Evolutionary conservation across 495 filamentous ascomycete genomes (phyloP), one percentile per base, ranked within the genome.

Genomic region (Neurospora sp.): DNA sequence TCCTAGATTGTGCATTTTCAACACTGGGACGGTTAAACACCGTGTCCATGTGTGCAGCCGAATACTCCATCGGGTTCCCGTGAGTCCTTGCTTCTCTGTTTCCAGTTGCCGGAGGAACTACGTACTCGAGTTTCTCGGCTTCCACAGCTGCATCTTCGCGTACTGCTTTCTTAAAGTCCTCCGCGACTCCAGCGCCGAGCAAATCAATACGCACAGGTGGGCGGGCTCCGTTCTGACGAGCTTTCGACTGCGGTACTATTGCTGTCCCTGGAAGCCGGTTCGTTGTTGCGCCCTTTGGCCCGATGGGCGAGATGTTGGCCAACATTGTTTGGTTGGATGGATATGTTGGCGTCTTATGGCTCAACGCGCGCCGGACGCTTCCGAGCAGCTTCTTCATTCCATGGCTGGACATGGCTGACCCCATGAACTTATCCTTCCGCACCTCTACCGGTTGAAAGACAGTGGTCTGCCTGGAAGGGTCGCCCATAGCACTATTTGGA

Each of bases 381-480:
- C 94, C 94, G 65, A 99, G 85, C 4, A 98, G 84, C 74, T 89
- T 96, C 80, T 90, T 93, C 85, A 98, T 91, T 1, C 93, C 92
- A 68, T 84, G 85, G 2, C 86, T 82, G 7, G 86, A 86, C 86
- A 87, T 87, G 74, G 84, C 84, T 27, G 83, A 86, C 7, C 83
- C 85, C 31, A 78, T 80, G 27, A 73, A 68, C 73, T 81, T 83
- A 70, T 78, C 81, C 72, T 85, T 87, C 69, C 76, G 76, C 70
- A 71, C 70, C 39, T 80, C 76, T 41, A 53, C 76, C 20, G 79
- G 73, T 72, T 81, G 87, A 77, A 88, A 84, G 39, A 86, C 61
- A n/a, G 84, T 86, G 5, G 84, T 86, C 46, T 85, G 80, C 44
- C 85, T 82, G 16, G 77, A 73, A 3, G 72, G 70, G 35, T 77